Base-by-base conservation (phyloP, 177 flowering plant species). In the Vitis hybrid region DNA sequence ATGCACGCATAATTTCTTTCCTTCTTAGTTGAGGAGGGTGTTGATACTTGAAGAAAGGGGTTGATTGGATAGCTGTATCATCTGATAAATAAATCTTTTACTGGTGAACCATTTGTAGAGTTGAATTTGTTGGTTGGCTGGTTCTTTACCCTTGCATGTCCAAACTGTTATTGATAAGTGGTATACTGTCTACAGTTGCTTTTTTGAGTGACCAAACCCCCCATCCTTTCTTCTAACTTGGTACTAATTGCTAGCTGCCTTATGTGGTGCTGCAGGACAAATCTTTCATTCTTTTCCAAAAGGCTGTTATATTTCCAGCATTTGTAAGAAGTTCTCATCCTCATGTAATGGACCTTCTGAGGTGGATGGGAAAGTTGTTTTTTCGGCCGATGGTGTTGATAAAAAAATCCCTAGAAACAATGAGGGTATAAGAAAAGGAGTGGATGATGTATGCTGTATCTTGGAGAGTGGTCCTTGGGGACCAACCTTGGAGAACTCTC, bases 381-480 rank as follows among this genome's bases (percentile, higher is more conserved):
- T 66, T 24, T 56, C 35, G 2, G 52, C 52, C 11, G 72, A 61
- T 69, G 62, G 65, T 2, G 68, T 21, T 46, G 62, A 50, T 35
- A 77, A 56, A 60, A 79, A 70, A 21, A 70, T 59, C 62, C n/a
- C 71, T 18, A 64, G 56, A 66, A 79, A 64, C 56, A 18, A 55
- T 24, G 83, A 78, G 12, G 71, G 70, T 60, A 14, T 7, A 12
- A 84, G 80, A 75, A 62, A 75, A 52, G 70, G 62, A 14, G 82
- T 85, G 6, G 87, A 87, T 75, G 81, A 81, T 60, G 84, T 91
- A 56, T 88, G 89, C 71, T 70, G 65, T 61, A 81, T 89, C 58
- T 73, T 94, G 81, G 84, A 82, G 64, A 82, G 85, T 68, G 83
- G 86, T 70, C 81, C 82, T 50, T 91, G 97, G 98, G 90, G 89